A percentile compares a stretch with the other conserved stretches of the same genome.
Evolutionary conservation across 345 rosid species (phyloP).

Genomic region (Mercurialis annua): DNA sequence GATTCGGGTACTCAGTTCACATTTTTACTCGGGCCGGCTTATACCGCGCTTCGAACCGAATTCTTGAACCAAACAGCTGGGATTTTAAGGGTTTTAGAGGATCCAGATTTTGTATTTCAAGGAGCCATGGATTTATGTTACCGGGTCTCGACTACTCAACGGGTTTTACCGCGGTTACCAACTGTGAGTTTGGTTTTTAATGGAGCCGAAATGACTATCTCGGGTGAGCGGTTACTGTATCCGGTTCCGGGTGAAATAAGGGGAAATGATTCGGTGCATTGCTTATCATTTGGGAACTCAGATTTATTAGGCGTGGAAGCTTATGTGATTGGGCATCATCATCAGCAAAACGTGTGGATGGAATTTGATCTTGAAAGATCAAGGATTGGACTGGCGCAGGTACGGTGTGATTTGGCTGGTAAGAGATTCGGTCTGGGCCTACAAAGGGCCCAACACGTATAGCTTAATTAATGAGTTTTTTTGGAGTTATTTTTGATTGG

Average conservation of each 20-base stretch:
- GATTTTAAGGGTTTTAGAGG: constrained; percentile 50
- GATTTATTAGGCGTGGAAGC: constrained; percentile 87
- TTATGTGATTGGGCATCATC: constrained; percentile 86
- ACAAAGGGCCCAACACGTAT: neutral
- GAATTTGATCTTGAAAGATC: constrained; percentile 81
- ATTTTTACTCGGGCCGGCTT: constrained; percentile 81
- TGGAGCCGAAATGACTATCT: constrained; percentile 76
- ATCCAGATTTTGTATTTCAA: constrained; percentile 68
- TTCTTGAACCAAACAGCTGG: constrained; percentile 59
- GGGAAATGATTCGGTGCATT: constrained; percentile 66
- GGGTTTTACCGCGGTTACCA: constrained; percentile 41
- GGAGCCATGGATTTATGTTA: constrained; percentile 93
- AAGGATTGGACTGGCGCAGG: constrained; percentile 69
- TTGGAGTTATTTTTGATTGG: neutral
- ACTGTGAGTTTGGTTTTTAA: constrained; percentile 59
- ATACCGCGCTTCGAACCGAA: constrained; percentile 53
- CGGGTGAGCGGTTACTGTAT: constrained; percentile 54
- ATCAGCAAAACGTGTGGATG: constrained; percentile 90
- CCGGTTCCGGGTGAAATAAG: constrained; percentile 57
- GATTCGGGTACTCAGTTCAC: constrained; percentile 93
- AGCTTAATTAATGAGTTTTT: too few species aligned
- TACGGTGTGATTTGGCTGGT: constrained; percentile 72
- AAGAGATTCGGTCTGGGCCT: constrained; percentile 56
- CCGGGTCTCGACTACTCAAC: constrained; percentile 34
- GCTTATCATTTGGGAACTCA: constrained; percentile 85